Evolutionary conservation across 495 filamentous ascomycete genomes (phyloP).

Genomic region (Opeltia flavorubescens): DNA sequence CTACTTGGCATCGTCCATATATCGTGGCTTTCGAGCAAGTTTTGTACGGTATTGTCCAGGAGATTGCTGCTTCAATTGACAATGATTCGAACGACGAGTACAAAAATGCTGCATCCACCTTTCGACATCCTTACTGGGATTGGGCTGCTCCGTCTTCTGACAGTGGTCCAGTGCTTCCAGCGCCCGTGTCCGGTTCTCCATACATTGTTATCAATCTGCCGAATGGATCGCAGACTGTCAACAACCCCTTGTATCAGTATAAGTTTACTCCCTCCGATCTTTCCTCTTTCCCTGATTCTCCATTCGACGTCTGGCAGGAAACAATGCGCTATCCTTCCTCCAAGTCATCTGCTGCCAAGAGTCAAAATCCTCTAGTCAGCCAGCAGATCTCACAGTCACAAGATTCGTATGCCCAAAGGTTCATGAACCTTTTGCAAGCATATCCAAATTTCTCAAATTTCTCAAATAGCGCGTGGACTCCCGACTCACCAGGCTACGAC

Average conservation of each 20-base stretch:
- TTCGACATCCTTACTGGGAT: constrained; percentile 41
- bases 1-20: constrained; percentile 31
- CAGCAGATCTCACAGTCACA: constrained; percentile 2
- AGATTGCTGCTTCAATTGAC: constrained; percentile 12
- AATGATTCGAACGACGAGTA: constrained; percentile 12
- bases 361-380: neutral
- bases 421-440: constrained; percentile 6
- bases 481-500: constrained; percentile 5
- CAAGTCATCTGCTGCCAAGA: neutral
- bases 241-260: constrained; percentile 20
- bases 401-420: constrained; percentile 2
- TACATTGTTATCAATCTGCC: constrained; percentile 23
- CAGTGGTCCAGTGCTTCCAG: constrained; percentile 12
- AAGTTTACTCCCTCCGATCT: constrained; percentile 9
- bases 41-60: constrained; percentile 12
- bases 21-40: constrained; percentile 26
- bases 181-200: constrained; percentile 1
- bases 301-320: constrained; percentile 1
- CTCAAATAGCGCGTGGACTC: constrained; percentile 3
- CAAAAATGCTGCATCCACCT: constrained; percentile 27
- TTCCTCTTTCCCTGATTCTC: constrained; percentile 9
- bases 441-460: constrained; percentile 3
- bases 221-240: constrained; percentile 16
- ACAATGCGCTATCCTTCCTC: constrained; percentile 2
- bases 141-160: constrained; percentile 29